Evolutionary conservation across 331 rosid genomes (phyloP).

Genomic region (Acacia concinna): DNA sequence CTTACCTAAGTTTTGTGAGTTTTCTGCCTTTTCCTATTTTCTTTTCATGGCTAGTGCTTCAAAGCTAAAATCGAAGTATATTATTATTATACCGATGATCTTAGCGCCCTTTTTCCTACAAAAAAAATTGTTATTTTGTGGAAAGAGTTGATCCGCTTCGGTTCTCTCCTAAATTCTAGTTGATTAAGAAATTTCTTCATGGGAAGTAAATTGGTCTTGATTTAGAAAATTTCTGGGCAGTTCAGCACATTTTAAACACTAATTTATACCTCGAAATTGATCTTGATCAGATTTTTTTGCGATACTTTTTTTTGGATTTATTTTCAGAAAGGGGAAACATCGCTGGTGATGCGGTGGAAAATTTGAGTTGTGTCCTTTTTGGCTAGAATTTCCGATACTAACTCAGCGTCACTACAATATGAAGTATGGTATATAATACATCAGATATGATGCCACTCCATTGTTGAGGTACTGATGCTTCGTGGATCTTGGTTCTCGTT

Average conservation of each 20-base stretch:
- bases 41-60: neutral
- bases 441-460: neutral
- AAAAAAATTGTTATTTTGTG: too few relatives aligned
- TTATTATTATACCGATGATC: neutral
- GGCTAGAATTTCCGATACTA: neutral
- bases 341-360: neutral
- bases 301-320: neutral
- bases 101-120: neutral
- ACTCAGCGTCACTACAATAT: neutral
- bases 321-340: neutral
- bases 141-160: neutral
- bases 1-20: neutral
- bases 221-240: neutral
- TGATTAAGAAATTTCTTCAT: neutral
- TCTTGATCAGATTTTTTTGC: neutral
- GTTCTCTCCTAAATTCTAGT: neutral
- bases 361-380: neutral
- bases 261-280: neutral
- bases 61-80: neutral
- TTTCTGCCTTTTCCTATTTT: neutral
- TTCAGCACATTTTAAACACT: neutral
- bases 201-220: neutral
- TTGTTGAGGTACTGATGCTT: neutral
- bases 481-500: neutral
- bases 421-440: neutral